Percentiles rank a stretch among this genome's conserved stretches.
These are phyloP conservation scores for Dothidotthia symphoricarpi DNA, from an alignment of 2,329 filamentous ascomycete species.

Conservation along the genomic window DNA sequence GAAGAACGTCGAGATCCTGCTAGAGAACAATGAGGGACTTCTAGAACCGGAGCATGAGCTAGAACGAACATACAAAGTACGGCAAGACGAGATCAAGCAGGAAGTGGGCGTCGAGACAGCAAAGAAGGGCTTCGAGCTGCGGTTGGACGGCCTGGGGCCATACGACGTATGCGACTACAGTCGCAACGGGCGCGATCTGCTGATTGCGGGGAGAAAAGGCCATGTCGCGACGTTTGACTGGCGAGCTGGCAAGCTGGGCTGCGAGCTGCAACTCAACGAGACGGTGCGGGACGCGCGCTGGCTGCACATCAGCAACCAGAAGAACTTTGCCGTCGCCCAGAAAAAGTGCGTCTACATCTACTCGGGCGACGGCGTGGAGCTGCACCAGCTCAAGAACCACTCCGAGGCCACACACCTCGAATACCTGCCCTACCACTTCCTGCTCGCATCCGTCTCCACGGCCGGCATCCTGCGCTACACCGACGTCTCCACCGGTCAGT, in stretches of 20 bases:
- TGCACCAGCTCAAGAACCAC: constrained; percentile 88
- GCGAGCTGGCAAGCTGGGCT: constrained; percentile 85
- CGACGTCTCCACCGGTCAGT: constrained; percentile 88
- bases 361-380: constrained; percentile 82
- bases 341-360: constrained; percentile 98
- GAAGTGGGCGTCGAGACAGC: constrained; percentile 79
- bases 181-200: constrained; percentile 78
- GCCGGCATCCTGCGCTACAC: constrained; percentile 84
- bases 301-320: constrained; percentile 77
- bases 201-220: constrained; percentile 86
- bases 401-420: constrained; percentile 91
- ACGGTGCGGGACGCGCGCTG: constrained; percentile 86
- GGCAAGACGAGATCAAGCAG: constrained; percentile 78
- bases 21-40: constrained; percentile 83
- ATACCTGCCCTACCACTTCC: constrained; percentile 93
- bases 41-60: constrained; percentile 84
- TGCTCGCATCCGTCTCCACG: constrained; percentile 82
- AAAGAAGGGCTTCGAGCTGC: constrained; percentile 89
- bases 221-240: constrained; percentile 97
- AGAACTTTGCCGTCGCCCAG: constrained; percentile 91
- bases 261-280: constrained; percentile 86
- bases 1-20: constrained; percentile 91
- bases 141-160: constrained; percentile 72
- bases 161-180: constrained; percentile 89
- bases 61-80: constrained; percentile 88